Conservation (phyloP, 1,284 basidiomycete species). For the Ganoderma multipileum region DNA sequence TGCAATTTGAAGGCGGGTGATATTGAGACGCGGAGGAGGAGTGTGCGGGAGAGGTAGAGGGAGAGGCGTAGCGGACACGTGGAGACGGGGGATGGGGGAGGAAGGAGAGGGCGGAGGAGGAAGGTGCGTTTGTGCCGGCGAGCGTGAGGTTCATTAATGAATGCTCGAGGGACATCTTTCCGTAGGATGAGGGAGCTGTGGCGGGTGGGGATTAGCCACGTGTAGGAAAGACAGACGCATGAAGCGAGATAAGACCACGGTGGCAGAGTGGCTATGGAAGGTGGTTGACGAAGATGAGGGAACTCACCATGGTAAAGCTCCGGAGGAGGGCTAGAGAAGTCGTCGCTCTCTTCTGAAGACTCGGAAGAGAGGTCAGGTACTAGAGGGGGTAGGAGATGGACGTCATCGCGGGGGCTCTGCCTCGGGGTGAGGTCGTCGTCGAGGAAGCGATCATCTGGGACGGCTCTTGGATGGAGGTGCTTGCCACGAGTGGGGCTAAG, state of each 20-base stretch:
- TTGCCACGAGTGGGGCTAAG: conserved; percentile 37
- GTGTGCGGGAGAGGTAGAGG: conserved; percentile 17
- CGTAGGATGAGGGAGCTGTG: conserved; percentile 17
- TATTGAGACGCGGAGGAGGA: conserved; percentile 17
- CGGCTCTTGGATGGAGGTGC: conserved; percentile 56
- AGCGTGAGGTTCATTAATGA: conserved; percentile 29
- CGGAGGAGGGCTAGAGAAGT: conserved; percentile 42
- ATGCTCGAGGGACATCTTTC: conserved; percentile 31
- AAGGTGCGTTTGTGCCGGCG: conserved; percentile 30
- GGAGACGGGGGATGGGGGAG: conserved; percentile 38
- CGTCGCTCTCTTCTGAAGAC: conserved; percentile 65
- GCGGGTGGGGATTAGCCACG: background rate
- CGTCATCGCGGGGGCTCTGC: conserved; percentile 27
- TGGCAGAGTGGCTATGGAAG: background rate
- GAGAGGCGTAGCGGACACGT: conserved; percentile 21
- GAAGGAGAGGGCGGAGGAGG: conserved; percentile 35
- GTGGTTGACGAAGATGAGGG: background rate
- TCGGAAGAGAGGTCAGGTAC: conserved; percentile 61
- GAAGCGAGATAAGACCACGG: conserved; percentile 17
- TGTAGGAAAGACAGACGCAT: background rate
- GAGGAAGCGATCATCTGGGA: conserved; percentile 28
- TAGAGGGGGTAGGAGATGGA: conserved; percentile 51
- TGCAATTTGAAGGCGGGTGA: conserved; percentile 26
- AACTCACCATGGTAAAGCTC: conserved; percentile 26
- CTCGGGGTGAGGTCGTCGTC: conserved; percentile 35